Evolutionary conservation across 306 rosid species (phyloP).

Genomic region (Carpinus viminea): DNA sequence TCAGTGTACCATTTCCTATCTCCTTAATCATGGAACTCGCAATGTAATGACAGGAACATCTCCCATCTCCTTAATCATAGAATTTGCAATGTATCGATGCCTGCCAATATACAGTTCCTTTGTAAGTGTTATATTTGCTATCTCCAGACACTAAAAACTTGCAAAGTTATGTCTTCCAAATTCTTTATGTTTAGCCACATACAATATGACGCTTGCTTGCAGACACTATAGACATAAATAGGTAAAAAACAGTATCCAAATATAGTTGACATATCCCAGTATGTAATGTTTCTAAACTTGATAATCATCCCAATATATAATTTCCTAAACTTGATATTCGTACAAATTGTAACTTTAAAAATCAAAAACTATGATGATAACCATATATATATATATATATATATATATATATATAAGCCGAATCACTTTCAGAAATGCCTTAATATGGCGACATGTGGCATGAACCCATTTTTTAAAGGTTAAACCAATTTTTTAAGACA

Average conservation of each 20-base stretch:
- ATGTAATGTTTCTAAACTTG: background rate
- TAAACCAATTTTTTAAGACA: no score
- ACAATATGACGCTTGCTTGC: background rate
- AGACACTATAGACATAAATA: background rate
- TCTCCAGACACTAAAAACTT: background rate
- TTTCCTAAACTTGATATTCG: no score
- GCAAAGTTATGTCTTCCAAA: background rate
- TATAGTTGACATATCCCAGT: background rate
- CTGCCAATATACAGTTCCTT: background rate
- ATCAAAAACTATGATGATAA: no score
- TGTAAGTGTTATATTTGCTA: background rate
- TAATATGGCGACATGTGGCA: no score
- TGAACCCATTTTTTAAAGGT: no score
- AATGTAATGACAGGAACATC: background rate
- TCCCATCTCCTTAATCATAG: background rate
- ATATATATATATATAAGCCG: no score
- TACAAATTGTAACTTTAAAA: no score
- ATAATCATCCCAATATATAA: background rate
- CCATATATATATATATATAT: no score
- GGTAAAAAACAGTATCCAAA: background rate
- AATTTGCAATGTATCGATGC: background rate
- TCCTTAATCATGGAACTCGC: slow-evolving; percentile 1
- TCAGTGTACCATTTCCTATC: background rate
- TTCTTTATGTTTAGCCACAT: background rate
- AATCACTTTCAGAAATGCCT: no score